These are phyloP conservation scores for Colletotrichum salicis DNA, from an alignment of 2,329 filamentous ascomycete species.

Conservation along the genomic window DNA sequence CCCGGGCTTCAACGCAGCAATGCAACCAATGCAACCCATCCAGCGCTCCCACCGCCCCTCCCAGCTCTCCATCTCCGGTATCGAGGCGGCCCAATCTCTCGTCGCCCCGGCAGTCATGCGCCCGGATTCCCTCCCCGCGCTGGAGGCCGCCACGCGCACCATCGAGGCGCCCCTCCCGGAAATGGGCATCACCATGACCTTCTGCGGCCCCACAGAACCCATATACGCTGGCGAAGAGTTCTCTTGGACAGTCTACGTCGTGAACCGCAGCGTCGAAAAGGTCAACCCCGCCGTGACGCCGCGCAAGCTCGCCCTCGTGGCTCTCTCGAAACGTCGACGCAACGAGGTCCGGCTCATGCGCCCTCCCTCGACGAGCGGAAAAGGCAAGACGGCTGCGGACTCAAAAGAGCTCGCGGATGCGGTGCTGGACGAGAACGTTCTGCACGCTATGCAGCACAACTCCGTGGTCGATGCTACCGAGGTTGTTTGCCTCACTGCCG, in stretches of 20 bases:
- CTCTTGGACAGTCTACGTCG: slow-evolving; percentile 78
- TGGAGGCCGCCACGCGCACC: slow-evolving; percentile 63
- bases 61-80: slow-evolving; percentile 70
- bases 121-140: slow-evolving; percentile 68
- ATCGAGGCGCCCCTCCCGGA: slow-evolving; percentile 63
- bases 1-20: slow-evolving; percentile 68
- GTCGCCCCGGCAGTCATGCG: slow-evolving; percentile 66
- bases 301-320: slow-evolving; percentile 77
- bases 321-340: slow-evolving; percentile 72
- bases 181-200: slow-evolving; percentile 80
- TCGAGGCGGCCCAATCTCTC: slow-evolving; percentile 63
- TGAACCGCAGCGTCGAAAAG: slow-evolving; percentile 71
- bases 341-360: slow-evolving; percentile 64
- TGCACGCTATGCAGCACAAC: slow-evolving; percentile 77
- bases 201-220: slow-evolving; percentile 68
- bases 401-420: slow-evolving; percentile 66
- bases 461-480: slow-evolving; percentile 72
- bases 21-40: slow-evolving; percentile 67
- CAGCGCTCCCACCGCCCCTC: slow-evolving; percentile 71
- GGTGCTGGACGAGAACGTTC: slow-evolving; percentile 76
- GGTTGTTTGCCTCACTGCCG: slow-evolving; percentile 79
- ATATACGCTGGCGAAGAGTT: slow-evolving; percentile 75
- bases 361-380: slow-evolving; percentile 64
- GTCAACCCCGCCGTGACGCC: slow-evolving; percentile 50
- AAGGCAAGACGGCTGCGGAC: slow-evolving; percentile 35